Conservation (phyloP, 768 basidiomycete genomes). For the Tulasnella sp. region DNA sequence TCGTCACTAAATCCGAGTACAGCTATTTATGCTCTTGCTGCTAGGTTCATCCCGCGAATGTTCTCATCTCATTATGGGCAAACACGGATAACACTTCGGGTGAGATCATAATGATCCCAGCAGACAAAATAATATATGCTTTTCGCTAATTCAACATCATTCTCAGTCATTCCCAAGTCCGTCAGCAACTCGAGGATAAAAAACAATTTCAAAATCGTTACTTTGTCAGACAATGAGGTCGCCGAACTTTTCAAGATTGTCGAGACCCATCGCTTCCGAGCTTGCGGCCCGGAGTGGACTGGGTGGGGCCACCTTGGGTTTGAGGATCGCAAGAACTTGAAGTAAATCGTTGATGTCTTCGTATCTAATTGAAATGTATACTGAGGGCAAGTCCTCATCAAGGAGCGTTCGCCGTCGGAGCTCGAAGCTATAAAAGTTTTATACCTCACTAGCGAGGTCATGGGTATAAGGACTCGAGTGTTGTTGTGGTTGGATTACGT, state of each 20-base stretch:
- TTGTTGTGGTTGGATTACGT: no score
- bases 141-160: no score
- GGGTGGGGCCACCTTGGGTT: conserved; percentile 55
- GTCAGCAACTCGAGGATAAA: conserved; percentile 22
- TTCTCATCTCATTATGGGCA: no score
- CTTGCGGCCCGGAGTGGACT: conserved; percentile 54
- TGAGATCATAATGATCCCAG: no score
- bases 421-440: no score
- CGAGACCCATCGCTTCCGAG: conserved; percentile 53
- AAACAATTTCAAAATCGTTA: conserved; percentile 49
- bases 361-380: not conserved
- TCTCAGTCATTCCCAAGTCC: conserved; percentile 27
- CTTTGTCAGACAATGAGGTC: conserved; percentile 53
- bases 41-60: conserved; percentile 18
- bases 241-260: conserved; percentile 48
- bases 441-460: no score
- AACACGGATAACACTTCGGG: no score
- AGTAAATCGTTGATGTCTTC: not conserved
- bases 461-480: no score
- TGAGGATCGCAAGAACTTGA: conserved; percentile 34
- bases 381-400: no score
- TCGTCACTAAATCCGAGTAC: not conserved
- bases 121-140: no score
- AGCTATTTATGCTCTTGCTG: no score
- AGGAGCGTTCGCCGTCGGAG: no score